phyloP scores from a whole-genome alignment of 78 protist species.

The Corallochytrium limacisporum region DNA sequence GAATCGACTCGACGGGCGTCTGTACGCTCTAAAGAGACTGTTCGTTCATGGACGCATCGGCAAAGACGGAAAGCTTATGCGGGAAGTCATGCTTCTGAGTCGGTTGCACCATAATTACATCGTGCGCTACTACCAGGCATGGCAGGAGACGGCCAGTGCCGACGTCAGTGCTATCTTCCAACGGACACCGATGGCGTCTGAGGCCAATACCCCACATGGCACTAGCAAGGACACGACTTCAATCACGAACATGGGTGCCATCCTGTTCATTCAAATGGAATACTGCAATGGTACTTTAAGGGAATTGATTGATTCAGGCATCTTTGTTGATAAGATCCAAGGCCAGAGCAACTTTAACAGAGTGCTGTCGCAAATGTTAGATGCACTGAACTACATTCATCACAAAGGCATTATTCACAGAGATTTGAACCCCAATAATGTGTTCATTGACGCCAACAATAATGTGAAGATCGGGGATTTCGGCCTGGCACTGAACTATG shows the following conservation, averaged over 20 bases:
- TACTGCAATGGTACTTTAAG: slow-evolving; percentile 5
- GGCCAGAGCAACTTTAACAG: neutral
- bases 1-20: too few species aligned
- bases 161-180: neutral
- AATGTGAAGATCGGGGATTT: slow-evolving; percentile 21
- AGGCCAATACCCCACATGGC: too few species aligned
- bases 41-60: too few species aligned
- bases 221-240: neutral
- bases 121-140: slow-evolving; percentile 27
- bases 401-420: slow-evolving; percentile 18
- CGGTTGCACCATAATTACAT: slow-evolving; percentile 9
- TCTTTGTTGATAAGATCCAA: too few species aligned
- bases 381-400: slow-evolving; percentile 8
- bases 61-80: too few species aligned
- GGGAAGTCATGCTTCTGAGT: slow-evolving; percentile 18
- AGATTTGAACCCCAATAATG: slow-evolving; percentile 26
- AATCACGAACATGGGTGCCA: too few species aligned
- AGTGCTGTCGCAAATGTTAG: slow-evolving; percentile 3
- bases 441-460: neutral
- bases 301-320: neutral
- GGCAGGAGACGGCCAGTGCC: neutral
- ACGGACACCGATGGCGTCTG: too few species aligned
- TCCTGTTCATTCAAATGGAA: slow-evolving; percentile 20
- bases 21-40: too few species aligned
- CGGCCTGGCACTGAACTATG: slow-evolving; percentile 1